A percentile compares a stretch with the other conserved stretches of the same genome.
Conservation (phyloP, 2,329 filamentous ascomycete genomes). For the Pseudogymnoascus sp. region DNA sequence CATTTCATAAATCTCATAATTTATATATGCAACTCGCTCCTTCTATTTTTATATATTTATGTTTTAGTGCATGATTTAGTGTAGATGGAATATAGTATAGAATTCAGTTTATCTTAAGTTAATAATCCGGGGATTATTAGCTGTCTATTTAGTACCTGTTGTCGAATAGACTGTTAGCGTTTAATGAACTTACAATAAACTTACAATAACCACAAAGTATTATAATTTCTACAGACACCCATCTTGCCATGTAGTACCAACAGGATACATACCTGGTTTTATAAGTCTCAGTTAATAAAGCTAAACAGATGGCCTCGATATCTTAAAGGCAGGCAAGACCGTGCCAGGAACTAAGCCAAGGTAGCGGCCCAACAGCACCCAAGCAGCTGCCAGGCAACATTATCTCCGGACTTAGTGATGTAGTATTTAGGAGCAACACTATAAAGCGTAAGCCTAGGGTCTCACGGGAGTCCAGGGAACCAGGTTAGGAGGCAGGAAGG, state of each 20-base stretch:
- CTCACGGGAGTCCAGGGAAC: too few species aligned
- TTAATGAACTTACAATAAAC: not conserved
- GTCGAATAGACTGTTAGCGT: not conserved
- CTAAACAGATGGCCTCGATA: not conserved
- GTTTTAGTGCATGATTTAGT: not conserved
- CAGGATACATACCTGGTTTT: too few species aligned
- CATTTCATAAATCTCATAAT: not conserved
- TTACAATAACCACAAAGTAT: not conserved
- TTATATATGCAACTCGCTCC: not conserved
- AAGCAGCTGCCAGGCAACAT: not conserved
- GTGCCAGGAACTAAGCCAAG: not conserved
- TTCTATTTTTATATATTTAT: not conserved
- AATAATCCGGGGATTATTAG: not conserved
- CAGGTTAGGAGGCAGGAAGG: too few species aligned
- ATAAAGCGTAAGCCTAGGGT: too few species aligned
- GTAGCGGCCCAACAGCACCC: not conserved
- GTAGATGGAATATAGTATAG: not conserved
- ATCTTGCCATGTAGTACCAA: not conserved
- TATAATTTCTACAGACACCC: not conserved
- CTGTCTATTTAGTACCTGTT: not conserved
- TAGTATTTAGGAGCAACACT: not conserved
- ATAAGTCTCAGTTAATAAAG: not conserved
- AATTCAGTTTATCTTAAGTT: not conserved
- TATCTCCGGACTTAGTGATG: not conserved
- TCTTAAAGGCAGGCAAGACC: not conserved